Conservation (phyloP, 768 basidiomycete species). For the Gloeophyllum trabeum region DNA sequence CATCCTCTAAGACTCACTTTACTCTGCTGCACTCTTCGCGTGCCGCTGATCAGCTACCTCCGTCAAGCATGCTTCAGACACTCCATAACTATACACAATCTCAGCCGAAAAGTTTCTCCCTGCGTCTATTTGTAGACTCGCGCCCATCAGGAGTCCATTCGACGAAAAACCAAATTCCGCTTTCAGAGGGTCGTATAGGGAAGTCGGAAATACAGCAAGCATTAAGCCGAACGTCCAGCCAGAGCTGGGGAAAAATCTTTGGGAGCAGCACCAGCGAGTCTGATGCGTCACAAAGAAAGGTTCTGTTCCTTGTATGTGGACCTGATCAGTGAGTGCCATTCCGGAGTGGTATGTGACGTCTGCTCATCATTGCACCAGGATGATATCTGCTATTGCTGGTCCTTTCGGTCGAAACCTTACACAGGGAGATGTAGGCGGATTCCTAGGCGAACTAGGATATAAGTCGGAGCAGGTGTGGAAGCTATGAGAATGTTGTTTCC, state of each 20-base stretch:
- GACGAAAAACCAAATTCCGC: no score
- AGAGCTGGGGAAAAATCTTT: no score
- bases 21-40: constrained; percentile 67
- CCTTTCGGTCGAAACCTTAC: constrained; percentile 68
- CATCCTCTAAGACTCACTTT: constrained; percentile 37
- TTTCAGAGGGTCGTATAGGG: no score
- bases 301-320: constrained; percentile 70
- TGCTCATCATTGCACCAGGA: constrained; percentile 28
- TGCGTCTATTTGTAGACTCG: constrained; percentile 55
- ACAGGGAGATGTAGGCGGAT: constrained; percentile 61
- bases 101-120: constrained; percentile 42
- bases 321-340: constrained; percentile 58
- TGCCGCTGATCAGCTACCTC: constrained; percentile 54
- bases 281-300: no score
- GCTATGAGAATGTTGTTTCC: no score
- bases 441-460: constrained; percentile 54
- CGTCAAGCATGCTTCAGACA: constrained; percentile 44
- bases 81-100: constrained; percentile 34
- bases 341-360: constrained; percentile 3
- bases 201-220: no score
- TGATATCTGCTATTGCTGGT: constrained; percentile 67
- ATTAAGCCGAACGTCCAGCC: no score
- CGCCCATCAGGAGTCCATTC: no score
- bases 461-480: constrained; percentile 59
- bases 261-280: no score